A percentile compares a stretch with the other conserved stretches of the same genome.
Conservation (phyloP, 2,329 filamentous ascomycete genomes). For the Colletotrichum endophyticum region DNA sequence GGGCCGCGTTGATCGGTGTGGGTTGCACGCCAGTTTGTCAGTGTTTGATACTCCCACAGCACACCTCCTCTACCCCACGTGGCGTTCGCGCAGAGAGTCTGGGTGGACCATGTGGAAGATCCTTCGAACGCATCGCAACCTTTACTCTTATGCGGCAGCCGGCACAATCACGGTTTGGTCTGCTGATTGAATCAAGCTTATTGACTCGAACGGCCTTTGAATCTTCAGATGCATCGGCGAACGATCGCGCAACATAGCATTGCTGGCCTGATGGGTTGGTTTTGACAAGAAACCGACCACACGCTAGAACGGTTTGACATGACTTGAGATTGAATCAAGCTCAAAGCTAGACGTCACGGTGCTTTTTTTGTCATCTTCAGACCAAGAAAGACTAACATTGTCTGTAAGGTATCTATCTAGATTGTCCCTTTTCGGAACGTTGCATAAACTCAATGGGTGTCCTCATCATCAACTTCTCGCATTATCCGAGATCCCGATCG, state of each 20-base stretch:
- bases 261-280: not conserved
- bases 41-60: not conserved
- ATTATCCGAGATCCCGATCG: constrained; percentile 12
- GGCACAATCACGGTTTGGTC: not conserved
- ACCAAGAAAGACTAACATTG: not conserved
- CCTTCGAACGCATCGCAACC: not conserved
- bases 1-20: not conserved
- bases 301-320: not conserved
- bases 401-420: not conserved
- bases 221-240: not conserved
- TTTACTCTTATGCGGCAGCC: not conserved
- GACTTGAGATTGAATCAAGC: not conserved
- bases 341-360: not conserved
- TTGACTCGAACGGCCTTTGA: not conserved
- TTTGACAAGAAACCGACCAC: not conserved
- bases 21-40: not conserved
- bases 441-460: not conserved
- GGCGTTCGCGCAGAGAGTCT: not conserved
- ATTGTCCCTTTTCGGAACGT: not conserved
- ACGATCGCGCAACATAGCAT: not conserved
- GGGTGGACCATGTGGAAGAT: not conserved
- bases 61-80: not conserved
- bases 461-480: not conserved
- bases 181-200: not conserved
- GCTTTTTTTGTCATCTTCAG: not conserved